Percentiles rank a stretch among this genome's conserved stretches.
Evolutionary conservation across 495 filamentous ascomycete species (phyloP).

Genomic region (Annulohypoxylon bovei): DNA sequence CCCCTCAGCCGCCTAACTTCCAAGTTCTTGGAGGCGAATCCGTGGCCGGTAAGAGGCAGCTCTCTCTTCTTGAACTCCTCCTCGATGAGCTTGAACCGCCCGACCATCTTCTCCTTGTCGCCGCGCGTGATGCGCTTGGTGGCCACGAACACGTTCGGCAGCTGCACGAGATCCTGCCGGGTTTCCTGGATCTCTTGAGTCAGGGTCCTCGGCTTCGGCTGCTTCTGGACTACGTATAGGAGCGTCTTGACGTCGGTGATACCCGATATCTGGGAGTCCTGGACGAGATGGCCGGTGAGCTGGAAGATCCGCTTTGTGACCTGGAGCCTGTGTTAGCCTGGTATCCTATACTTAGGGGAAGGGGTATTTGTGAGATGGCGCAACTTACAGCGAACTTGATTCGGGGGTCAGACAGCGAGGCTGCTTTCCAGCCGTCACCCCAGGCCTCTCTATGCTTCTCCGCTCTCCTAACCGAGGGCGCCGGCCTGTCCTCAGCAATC

Average conservation of each 20-base stretch:
- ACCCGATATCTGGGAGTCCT: conserved; percentile 69
- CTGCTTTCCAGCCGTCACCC: conserved; percentile 61
- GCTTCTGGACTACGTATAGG: conserved; percentile 61
- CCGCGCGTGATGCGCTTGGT: conserved; percentile 67
- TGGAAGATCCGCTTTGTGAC: conserved; percentile 80
- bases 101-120: conserved; percentile 77
- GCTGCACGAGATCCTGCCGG: conserved; percentile 53
- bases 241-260: conserved; percentile 65
- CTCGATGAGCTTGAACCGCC: conserved; percentile 87
- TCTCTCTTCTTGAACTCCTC: conserved; percentile 72
- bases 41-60: conserved; percentile 58
- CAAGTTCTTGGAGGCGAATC: conserved; percentile 31
- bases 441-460: conserved; percentile 47
- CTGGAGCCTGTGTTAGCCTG: conserved; percentile 51
- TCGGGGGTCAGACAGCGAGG: conserved; percentile 64
- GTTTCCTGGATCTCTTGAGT: conserved; percentile 54
- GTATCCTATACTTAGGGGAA: background rate
- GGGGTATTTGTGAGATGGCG: background rate
- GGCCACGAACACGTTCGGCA: conserved; percentile 78
- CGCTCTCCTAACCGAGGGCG: conserved; percentile 42
- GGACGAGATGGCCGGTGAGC: conserved; percentile 76
- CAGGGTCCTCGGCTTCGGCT: conserved; percentile 68
- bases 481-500: background rate
- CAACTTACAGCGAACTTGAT: conserved; percentile 79
- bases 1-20: conserved; percentile 32